Evolutionary conservation across 2,329 filamentous ascomycete species (phyloP).

Genomic region (Mycogone perniciosa): DNA sequence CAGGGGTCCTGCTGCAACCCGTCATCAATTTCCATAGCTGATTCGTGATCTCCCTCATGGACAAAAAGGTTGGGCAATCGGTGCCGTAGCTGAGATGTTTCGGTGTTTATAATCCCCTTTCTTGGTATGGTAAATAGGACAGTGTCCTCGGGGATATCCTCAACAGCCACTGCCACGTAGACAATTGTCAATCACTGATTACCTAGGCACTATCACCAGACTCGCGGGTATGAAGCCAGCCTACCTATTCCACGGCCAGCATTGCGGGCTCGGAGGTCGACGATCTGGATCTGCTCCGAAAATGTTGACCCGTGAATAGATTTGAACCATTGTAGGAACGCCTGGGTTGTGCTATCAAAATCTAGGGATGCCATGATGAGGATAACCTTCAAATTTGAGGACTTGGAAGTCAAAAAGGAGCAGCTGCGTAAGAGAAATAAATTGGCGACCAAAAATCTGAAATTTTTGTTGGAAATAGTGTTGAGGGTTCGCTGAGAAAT

Average conservation of each 20-base stretch:
- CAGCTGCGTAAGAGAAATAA: neutral
- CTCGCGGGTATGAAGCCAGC: slow-evolving; percentile 8
- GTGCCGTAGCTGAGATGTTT: slow-evolving; percentile 62
- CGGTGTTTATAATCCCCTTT: slow-evolving; percentile 59
- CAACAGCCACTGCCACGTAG: slow-evolving; percentile 54
- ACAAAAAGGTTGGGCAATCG: slow-evolving; percentile 50
- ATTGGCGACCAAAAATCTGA: neutral
- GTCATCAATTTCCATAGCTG: slow-evolving; percentile 32
- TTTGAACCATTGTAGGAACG: slow-evolving; percentile 50
- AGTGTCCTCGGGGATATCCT: slow-evolving; percentile 66
- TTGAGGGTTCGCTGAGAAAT: no score
- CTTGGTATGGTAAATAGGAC: slow-evolving; percentile 76
- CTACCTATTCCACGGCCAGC: slow-evolving; percentile 52
- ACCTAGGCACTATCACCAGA: neutral
- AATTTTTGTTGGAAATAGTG: neutral
- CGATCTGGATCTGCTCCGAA: slow-evolving; percentile 45
- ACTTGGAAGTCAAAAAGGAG: neutral
- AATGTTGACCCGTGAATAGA: slow-evolving; percentile 46
- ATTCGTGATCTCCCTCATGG: slow-evolving; percentile 29
- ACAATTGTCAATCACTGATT: neutral
- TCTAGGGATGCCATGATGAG: slow-evolving; percentile 16
- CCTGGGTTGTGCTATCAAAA: slow-evolving; percentile 38
- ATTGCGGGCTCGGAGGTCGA: slow-evolving; percentile 43
- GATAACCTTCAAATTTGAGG: neutral
- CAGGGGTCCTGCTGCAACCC: slow-evolving; percentile 43